Conservation (phyloP, 1,139 yeast genomes). For the Yamadazyma epiphylla region DNA sequence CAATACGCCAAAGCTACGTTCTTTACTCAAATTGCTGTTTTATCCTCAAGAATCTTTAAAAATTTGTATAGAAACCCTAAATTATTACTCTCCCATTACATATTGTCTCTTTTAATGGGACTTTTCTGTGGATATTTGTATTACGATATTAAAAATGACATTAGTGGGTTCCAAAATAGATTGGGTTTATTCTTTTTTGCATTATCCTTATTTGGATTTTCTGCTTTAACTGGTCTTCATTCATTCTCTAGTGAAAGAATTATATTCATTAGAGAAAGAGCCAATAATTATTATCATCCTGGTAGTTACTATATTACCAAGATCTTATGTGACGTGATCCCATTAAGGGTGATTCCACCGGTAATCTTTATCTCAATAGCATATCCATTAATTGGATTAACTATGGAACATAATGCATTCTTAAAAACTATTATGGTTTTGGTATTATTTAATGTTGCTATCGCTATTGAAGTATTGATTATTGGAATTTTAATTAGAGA, state of each 20-base stretch:
- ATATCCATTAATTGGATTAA: slow-evolving; percentile 89
- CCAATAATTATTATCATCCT: slow-evolving; percentile 90
- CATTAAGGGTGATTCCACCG: slow-evolving; percentile 89
- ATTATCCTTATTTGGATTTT: slow-evolving; percentile 87
- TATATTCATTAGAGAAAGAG: slow-evolving; percentile 86
- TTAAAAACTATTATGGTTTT: slow-evolving; percentile 64
- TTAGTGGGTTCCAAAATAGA: slow-evolving; percentile 94
- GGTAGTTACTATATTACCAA: slow-evolving; percentile 81
- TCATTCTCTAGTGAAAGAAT: slow-evolving; percentile 85
- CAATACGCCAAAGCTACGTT: slow-evolving; percentile 52
- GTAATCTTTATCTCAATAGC: slow-evolving; percentile 73
- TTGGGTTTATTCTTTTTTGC: slow-evolving; percentile 88
- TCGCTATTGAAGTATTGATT: slow-evolving; percentile 78
- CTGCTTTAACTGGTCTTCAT: slow-evolving; percentile 86
- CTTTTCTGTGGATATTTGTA: slow-evolving; percentile 82
- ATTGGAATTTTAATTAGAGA: slow-evolving; percentile 85
- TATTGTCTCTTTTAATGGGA: slow-evolving; percentile 73
- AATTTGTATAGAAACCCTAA: slow-evolving; percentile 90
- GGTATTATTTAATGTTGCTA: slow-evolving; percentile 79
- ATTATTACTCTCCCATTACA: slow-evolving; percentile 75
- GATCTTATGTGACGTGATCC: slow-evolving; percentile 83
- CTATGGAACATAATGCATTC: slow-evolving; percentile 76
- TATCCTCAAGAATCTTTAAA: slow-evolving; percentile 85
- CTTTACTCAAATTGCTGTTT: slow-evolving; percentile 58
- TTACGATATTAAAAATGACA: slow-evolving; percentile 78